Evolutionary conservation across 2,329 filamentous ascomycete genomes (phyloP), one percentile per base, ranked within the genome.

Genomic region (Waltergamsia citrina): DNA sequence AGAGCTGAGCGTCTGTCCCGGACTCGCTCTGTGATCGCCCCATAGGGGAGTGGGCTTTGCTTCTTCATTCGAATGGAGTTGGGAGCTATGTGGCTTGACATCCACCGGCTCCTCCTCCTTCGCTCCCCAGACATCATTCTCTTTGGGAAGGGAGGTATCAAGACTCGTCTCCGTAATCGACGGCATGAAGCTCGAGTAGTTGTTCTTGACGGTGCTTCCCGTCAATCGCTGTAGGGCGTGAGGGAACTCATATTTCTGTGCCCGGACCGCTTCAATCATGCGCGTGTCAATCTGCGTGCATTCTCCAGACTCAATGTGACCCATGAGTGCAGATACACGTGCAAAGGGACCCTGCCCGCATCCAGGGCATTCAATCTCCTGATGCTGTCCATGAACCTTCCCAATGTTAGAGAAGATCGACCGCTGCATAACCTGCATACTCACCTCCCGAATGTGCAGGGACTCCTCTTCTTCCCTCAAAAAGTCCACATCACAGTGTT

Each of bases 331-430:
- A 1, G 56, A 51, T 1, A 63, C 49, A 1, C 54, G 51, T 1
- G 21, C 30, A 36, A 69, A 71, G 1, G 48, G 48, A 3, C 43
- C 51, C 1, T 44, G 38, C 1, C 44, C 33, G 38, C 70, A 74
- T 18, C 62, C 69, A 2, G 67, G 66, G 31, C 70, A 74, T 3
- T 41, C 30, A 2, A 74, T 53, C 2, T 57, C 38, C 34, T 69
- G 62, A 14, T 50, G 43, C 10, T 54, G 41, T 6, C 54, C 52
- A 37, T 69, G 66, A 9, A 42, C 32, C 62, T 67, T 6, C 2
- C 15, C 2, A 20, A 5, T 5, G 32, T 49, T 15, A 49, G 38
- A 22, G 16, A 7, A 12, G 7, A 11, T 15, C 17, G 7, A 15
- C 6, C n/a, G 5, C 20, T 10, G 16, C 29, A 26, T 15, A 22